Base-by-base conservation (phyloP, 257 asterid species). In the Salvia rosmarinus region DNA sequence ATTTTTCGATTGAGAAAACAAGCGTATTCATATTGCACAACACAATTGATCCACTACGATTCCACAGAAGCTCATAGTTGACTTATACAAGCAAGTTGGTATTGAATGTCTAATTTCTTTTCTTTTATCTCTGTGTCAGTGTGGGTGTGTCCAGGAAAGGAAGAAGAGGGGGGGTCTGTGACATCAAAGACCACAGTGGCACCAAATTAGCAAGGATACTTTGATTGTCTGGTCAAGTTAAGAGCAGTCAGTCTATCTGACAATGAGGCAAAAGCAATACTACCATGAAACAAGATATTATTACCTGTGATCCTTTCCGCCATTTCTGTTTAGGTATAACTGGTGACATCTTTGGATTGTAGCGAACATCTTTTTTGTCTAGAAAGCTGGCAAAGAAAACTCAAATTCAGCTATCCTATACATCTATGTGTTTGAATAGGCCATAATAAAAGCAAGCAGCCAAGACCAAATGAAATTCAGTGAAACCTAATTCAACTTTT, bases 231-330 rank as follows among this genome's bases (percentile, higher is more conserved):
- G 52, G 42, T 23, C 13, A 11, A 30, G 37, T 32, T 25, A 67
- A 28, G 8, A 74, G 25, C 46, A 17, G 52, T 42, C 47, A 19
- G 46, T 73, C 61, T 20, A 30, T 58, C 12, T 13, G 9, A 46
- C 21, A 70, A 64, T 21, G 21, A 59, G 68, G 59, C 71, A 62
- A 70, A 62, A 51, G 16, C 42, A 72, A 9, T 13, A 28, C 46
- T 11, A 40, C 46, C 68, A 47, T 35, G 72, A 58, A 42, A 43
- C 64, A 68, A 60, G 42, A 59, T 16, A 68, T 78, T 73, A 37
- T n/a, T 1, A 95, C 99, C 95, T 95, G 99, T 56, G 99, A 95
- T 71, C 99, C 99, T 85, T 95, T 95, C 54, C 96, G 88, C 99
- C 99, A 91, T 80, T 91, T 95, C 63, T 74, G 82, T 83, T 77